phyloP scores from a whole-genome alignment of 73 alveolate species.

The Uronychia setigera region DNA sequence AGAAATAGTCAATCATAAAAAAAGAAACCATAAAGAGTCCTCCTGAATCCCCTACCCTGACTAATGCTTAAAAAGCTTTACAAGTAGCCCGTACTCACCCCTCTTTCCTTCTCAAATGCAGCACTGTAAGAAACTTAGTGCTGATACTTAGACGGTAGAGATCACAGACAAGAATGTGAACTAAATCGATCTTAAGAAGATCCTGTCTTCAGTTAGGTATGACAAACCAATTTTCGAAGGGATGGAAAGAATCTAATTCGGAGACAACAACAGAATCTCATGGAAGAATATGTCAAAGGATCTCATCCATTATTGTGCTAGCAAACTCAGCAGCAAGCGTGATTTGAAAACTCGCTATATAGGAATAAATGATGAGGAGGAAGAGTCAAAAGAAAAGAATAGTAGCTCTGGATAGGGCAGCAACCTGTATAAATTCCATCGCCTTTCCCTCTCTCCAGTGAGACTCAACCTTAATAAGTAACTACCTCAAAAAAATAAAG shows the following conservation, averaged over 20 bases:
- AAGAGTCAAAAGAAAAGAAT: not conserved
- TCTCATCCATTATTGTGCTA: not conserved
- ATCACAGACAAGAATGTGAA: not conserved
- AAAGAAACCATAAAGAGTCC: too few relatives aligned
- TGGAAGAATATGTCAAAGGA: not conserved
- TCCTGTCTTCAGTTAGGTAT: not conserved
- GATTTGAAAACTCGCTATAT: not conserved
- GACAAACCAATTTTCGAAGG: not conserved
- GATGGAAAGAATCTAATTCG: not conserved
- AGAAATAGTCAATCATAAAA: too few relatives aligned
- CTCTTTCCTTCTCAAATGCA: not conserved
- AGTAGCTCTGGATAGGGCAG: too few relatives aligned
- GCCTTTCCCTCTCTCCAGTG: not conserved
- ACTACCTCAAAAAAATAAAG: not conserved
- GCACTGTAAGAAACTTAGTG: not conserved
- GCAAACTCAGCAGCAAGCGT: not conserved
- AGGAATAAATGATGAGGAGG: not conserved
- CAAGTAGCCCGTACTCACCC: too few relatives aligned
- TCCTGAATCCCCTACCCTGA: too few relatives aligned
- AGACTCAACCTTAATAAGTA: not conserved
- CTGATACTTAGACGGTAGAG: not conserved
- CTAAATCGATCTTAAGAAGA: not conserved
- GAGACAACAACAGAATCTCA: not conserved
- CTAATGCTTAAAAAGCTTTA: too few relatives aligned
- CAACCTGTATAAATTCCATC: not conserved